These are phyloP conservation scores for Marasmius sp. DNA, from an alignment of 1,284 basidiomycete genomes.

Conservation along the genomic window DNA sequence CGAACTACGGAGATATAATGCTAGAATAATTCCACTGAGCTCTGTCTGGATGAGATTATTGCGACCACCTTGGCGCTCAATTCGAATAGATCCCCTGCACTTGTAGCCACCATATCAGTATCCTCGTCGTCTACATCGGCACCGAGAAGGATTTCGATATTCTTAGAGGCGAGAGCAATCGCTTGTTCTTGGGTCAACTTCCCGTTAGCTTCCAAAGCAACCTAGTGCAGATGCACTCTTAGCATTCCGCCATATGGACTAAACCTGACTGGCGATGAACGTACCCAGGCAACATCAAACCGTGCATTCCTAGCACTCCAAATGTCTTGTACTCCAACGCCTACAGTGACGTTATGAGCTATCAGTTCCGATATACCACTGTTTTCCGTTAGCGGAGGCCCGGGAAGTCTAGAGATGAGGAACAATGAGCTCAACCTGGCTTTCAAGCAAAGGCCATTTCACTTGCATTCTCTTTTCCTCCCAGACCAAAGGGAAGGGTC, in stretches of 20 bases:
- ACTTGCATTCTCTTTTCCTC: slow-evolving; percentile 51
- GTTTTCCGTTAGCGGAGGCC: slow-evolving; percentile 64
- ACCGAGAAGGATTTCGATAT: slow-evolving; percentile 43
- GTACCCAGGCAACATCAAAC: slow-evolving; percentile 72
- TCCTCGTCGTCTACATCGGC: slow-evolving; percentile 14
- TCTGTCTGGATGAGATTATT: slow-evolving; percentile 34
- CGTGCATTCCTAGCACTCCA: slow-evolving; percentile 69
- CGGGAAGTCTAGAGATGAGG: slow-evolving; percentile 49
- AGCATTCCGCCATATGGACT: neutral
- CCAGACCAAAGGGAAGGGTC: slow-evolving; percentile 63
- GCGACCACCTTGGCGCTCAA: slow-evolving; percentile 49
- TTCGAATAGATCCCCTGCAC: slow-evolving; percentile 43
- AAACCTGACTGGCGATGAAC: slow-evolving; percentile 10
- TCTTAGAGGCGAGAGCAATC: slow-evolving; percentile 20
- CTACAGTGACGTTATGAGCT: slow-evolving; percentile 67
- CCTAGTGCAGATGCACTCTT: slow-evolving; percentile 22
- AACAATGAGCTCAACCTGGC: slow-evolving; percentile 23
- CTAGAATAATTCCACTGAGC: slow-evolving; percentile 30
- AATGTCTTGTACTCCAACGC: slow-evolving; percentile 56
- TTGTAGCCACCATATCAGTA: slow-evolving; percentile 55
- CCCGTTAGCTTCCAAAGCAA: slow-evolving; percentile 35
- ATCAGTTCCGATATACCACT: slow-evolving; percentile 55
- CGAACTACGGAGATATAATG: neutral
- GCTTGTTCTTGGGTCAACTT: slow-evolving; percentile 19
- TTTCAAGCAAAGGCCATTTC: slow-evolving; percentile 12